Conservation (phyloP, 2,329 filamentous ascomycete species). For the Colletotrichum tropicicola region DNA sequence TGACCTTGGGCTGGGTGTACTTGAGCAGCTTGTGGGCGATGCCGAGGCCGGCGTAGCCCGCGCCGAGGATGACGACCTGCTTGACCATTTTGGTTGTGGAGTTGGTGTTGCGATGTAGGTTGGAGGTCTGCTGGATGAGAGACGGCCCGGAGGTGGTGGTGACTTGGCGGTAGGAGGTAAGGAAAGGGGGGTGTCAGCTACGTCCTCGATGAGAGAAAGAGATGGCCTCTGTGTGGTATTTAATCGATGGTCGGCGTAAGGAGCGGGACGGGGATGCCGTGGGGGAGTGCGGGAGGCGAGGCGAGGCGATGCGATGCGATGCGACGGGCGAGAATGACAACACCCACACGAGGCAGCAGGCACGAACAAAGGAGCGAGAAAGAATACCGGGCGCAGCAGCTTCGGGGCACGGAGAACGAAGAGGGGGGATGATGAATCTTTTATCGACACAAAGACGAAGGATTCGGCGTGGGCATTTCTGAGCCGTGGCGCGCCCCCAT, state of each 20-base stretch:
- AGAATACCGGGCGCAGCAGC: neutral
- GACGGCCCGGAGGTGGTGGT: neutral
- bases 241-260: neutral
- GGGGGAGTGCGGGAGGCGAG: constrained; percentile 28
- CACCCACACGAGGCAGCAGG: neutral
- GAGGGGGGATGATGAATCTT: constrained; percentile 6
- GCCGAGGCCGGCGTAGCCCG: constrained; percentile 55
- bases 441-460: constrained; percentile 10
- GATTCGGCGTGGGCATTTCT: neutral
- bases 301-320: too few species aligned
- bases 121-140: neutral
- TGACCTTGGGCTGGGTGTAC: constrained; percentile 42
- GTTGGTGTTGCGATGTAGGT: neutral
- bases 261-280: constrained; percentile 16
- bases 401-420: neutral
- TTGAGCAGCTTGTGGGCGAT: constrained; percentile 61
- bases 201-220: neutral
- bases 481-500: constrained; percentile 1
- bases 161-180: neutral
- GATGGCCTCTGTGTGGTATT: neutral
- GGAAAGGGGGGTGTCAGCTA: neutral
- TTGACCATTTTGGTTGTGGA: constrained; percentile 14
- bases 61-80: constrained; percentile 59
- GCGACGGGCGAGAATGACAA: neutral
- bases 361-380: neutral